A percentile compares a stretch with the other conserved stretches of the same genome.
Evolutionary conservation across 1,139 yeast species (phyloP).

Genomic region (Lodderomyces metapsilosis): DNA sequence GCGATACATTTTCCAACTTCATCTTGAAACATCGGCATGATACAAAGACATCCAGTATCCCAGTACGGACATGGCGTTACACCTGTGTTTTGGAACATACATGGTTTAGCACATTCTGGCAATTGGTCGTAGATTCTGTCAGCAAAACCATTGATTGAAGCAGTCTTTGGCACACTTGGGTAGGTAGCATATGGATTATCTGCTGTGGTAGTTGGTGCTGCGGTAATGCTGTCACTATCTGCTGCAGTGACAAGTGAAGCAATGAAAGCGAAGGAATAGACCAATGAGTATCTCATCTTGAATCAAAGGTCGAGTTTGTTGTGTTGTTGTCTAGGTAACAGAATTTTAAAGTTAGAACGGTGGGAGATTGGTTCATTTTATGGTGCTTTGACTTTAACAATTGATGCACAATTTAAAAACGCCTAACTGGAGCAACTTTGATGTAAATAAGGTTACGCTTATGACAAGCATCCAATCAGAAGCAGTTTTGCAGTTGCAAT

Average conservation of each 20-base stretch:
- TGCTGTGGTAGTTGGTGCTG: constrained; percentile 8
- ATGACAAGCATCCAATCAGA: constrained; percentile 1
- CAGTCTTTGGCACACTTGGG: constrained; percentile 35
- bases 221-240: constrained; percentile 1
- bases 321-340: not conserved
- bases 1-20: constrained; percentile 32
- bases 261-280: constrained; percentile 1
- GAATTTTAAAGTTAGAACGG: not conserved
- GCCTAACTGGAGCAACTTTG: not conserved
- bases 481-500: not conserved
- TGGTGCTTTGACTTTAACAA: not conserved
- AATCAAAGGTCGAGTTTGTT: not conserved
- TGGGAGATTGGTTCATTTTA: not conserved
- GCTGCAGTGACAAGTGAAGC: constrained; percentile 2
- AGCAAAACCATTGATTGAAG: constrained; percentile 36
- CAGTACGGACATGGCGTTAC: constrained; percentile 21
- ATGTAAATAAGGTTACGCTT: not conserved
- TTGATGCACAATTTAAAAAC: too few relatives aligned
- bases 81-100: constrained; percentile 31
- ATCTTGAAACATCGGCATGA: constrained; percentile 30
- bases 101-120: constrained; percentile 26
- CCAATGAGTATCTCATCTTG: not conserved
- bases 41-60: constrained; percentile 40
- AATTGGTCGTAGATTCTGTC: constrained; percentile 27
- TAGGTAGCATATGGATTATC: constrained; percentile 21